These are phyloP conservation scores for Colletotrichum cuscutae DNA, from an alignment of 2,329 filamentous ascomycete species.

Conservation along the genomic window DNA sequence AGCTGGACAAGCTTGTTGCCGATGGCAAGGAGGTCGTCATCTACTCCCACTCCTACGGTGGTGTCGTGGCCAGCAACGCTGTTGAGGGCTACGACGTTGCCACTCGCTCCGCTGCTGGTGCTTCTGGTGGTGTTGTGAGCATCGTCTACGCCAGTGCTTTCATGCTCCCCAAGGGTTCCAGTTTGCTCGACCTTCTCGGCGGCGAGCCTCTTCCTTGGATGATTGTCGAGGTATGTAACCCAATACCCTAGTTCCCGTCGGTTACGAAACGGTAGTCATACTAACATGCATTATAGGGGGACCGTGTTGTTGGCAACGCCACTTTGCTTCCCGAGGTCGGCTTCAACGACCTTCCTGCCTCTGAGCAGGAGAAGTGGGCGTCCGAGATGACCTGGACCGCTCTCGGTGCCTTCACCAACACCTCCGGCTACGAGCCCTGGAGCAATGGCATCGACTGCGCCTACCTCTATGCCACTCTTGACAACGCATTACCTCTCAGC, in stretches of 20 bases:
- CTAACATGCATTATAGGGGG: constrained; percentile 10
- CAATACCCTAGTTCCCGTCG: not conserved
- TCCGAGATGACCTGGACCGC: constrained; percentile 31
- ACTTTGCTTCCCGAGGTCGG: constrained; percentile 32
- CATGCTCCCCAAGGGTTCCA: constrained; percentile 42
- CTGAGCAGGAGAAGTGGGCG: constrained; percentile 30
- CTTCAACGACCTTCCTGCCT: constrained; percentile 31
- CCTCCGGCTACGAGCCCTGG: constrained; percentile 42
- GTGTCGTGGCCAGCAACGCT: constrained; percentile 50
- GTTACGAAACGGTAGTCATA: constrained; percentile 27
- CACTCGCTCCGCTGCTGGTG: constrained; percentile 43
- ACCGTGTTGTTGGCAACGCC: constrained; percentile 26
- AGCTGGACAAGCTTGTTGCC: constrained; percentile 43
- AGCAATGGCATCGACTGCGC: constrained; percentile 40
- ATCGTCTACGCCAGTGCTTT: constrained; percentile 49
- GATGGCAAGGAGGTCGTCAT: constrained; percentile 53
- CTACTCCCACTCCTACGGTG: constrained; percentile 55
- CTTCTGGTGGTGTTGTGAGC: constrained; percentile 50
- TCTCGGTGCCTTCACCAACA: constrained; percentile 20
- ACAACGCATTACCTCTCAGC: constrained; percentile 38
- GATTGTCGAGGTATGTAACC: constrained; percentile 38
- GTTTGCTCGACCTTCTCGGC: constrained; percentile 40
- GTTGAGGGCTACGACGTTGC: constrained; percentile 48
- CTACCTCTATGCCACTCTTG: constrained; percentile 40
- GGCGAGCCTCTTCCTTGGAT: constrained; percentile 41